Base-by-base conservation (phyloP, 208 protist species). In the Leishmania martiniquensis region DNA sequence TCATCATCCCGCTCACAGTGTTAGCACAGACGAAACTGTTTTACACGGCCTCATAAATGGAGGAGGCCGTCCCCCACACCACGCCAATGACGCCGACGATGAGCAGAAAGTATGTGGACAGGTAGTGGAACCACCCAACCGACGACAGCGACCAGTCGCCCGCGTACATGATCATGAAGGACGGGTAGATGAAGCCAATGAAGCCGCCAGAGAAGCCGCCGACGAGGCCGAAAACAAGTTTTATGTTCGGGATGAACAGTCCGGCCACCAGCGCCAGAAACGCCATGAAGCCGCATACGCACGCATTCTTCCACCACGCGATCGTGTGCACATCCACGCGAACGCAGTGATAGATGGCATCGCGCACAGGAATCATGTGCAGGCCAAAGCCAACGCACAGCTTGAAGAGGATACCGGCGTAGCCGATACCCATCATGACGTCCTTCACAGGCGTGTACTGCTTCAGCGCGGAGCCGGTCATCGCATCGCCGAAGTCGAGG, bases 141-240 rank as follows among this genome's bases (percentile, higher is more conserved):
- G 71, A 70, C 29, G 60, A 45, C n/a, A 87, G 49, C 10, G 67
- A 82, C 70, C 81, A 93, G 78, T 85, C 81, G 25, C 89, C 92
- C 10, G 78, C 49, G 77, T 94, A 93, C 90, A 96, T 94, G 69
- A 84, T 81, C 77, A 96, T 88, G 37, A 90, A 59, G 29, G 93
- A 80, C 1, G 93, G 93, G 68, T 93, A 93, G 25, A 96, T 76
- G 60, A 91, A 97, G 45, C 85, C 88, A 52, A 97, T 85, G 73
- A 89, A 93, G 20, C 89, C 89, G 60, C 90, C 89, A 54, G 79
- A 92, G 51, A 96, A 78, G 54, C 83, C 78, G 25, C 93, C 93
- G 42, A 96, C 74, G 12, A 95, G 85, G 39, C 87, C 89, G 80
- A 97, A 96, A 49, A 94, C 89, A 17, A 89, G 75, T 45, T 79